phyloP scores from a whole-genome alignment of 2,329 filamentous ascomycete species.

The Hymenoscyphus occultus region DNA sequence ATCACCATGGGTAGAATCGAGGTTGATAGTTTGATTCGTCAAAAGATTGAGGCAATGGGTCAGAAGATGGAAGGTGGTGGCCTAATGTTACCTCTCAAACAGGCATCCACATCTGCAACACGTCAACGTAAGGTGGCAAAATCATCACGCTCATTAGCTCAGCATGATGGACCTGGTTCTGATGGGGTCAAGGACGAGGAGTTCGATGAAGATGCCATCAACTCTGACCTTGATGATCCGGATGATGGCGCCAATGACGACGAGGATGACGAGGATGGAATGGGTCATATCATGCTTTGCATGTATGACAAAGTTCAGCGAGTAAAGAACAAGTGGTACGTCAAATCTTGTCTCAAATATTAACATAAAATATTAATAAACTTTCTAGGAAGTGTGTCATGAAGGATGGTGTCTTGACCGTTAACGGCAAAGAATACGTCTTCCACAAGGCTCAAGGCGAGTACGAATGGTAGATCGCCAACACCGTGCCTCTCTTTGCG shows the following conservation, averaged over 20 bases:
- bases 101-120: conserved; percentile 38
- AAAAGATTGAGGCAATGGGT: conserved; percentile 62
- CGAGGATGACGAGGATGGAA: conserved; percentile 80
- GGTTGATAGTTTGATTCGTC: conserved; percentile 67
- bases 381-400: conserved; percentile 85
- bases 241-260: conserved; percentile 83
- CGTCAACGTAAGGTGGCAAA: conserved; percentile 35
- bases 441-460: conserved; percentile 98
- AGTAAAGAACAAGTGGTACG: conserved; percentile 95
- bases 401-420: conserved; percentile 92
- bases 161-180: conserved; percentile 56
- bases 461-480: conserved; percentile 78
- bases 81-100: conserved; percentile 66
- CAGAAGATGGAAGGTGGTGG: conserved; percentile 71
- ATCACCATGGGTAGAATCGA: conserved; percentile 57
- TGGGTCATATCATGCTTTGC: conserved; percentile 92
- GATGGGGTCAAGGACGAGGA: conserved; percentile 55
- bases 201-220: conserved; percentile 91
- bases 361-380: conserved; percentile 8
- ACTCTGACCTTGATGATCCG: conserved; percentile 93
- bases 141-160: conserved; percentile 35
- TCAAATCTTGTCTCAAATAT: conserved; percentile 16
- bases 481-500: background rate
- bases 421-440: conserved; percentile 92
- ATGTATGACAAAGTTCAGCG: conserved; percentile 99